These are phyloP conservation scores for Pythium guiyangense DNA, from an alignment of 352 stramenopile species.

Conservation along the genomic window DNA sequence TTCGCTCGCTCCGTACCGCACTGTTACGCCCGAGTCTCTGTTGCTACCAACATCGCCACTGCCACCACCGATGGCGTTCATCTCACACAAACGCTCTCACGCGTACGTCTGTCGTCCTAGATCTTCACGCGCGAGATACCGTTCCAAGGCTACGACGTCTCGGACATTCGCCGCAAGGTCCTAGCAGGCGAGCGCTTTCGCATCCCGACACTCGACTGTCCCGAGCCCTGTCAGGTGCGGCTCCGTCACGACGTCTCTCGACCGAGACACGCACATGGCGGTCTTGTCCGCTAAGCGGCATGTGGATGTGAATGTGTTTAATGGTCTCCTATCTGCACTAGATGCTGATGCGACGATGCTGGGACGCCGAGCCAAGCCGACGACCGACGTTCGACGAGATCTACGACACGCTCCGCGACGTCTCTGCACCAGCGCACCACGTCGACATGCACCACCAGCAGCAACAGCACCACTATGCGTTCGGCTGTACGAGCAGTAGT, in stretches of 20 bases:
- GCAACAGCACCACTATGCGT: background rate
- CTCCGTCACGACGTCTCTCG: no score
- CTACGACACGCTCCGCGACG: constrained; percentile 30
- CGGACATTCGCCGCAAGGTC: constrained; percentile 71
- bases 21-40: no score
- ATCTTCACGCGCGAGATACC: constrained; percentile 80
- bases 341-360: constrained; percentile 65
- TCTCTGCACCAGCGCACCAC: constrained; percentile 25
- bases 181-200: constrained; percentile 65
- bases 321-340: no score
- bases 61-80: no score
- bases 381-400: constrained; percentile 63
- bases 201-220: constrained; percentile 71
- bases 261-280: no score
- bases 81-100: background rate
- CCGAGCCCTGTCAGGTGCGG: constrained; percentile 49
- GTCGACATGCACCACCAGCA: constrained; percentile 30
- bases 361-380: constrained; percentile 43
- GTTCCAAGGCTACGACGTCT: constrained; percentile 67
- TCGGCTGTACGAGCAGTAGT: constrained; percentile 1
- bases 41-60: no score
- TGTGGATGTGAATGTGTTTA: background rate
- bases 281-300: no score
- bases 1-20: no score
- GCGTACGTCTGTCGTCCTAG: constrained; percentile 18